phyloP scores from a whole-genome alignment of 1,139 yeast genomes.

The Sugiyamaella castrensis region DNA sequence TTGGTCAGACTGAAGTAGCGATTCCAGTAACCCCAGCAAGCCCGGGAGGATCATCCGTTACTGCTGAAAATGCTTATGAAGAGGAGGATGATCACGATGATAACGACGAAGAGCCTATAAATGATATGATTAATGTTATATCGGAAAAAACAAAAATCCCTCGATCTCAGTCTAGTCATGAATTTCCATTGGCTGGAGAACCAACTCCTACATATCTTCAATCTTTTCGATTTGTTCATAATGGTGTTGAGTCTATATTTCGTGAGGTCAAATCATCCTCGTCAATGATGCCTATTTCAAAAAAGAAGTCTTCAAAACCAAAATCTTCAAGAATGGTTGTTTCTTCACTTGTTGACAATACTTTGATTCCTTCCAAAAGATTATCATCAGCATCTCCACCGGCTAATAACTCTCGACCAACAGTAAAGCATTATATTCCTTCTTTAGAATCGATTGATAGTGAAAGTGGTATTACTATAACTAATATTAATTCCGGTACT shows the following conservation, averaged over 20 bases:
- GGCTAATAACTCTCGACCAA: too few species aligned
- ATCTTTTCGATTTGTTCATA: slow-evolving; percentile 4
- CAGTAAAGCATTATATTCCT: slow-evolving; percentile 10
- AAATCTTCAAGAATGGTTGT: too few species aligned
- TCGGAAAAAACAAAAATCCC: background rate
- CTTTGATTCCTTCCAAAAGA: too few species aligned
- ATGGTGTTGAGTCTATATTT: slow-evolving; percentile 5
- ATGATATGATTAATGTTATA: background rate
- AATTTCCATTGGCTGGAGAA: slow-evolving; percentile 7
- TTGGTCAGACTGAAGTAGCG: background rate
- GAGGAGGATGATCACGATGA: background rate
- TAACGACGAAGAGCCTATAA: background rate
- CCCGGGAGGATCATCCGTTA: background rate
- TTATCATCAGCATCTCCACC: too few species aligned
- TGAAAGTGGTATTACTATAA: too few species aligned
- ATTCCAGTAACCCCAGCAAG: slow-evolving; percentile 8
- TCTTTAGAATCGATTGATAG: background rate
- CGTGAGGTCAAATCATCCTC: background rate
- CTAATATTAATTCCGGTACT: background rate
- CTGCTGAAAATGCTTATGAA: background rate
- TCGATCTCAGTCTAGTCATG: background rate
- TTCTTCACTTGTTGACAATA: too few species aligned
- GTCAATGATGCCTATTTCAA: too few species aligned
- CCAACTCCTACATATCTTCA: slow-evolving; percentile 10
- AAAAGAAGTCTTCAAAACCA: too few species aligned